Evolutionary conservation across 495 filamentous ascomycete genomes (phyloP).

Genomic region (Penicillium mononematosum): DNA sequence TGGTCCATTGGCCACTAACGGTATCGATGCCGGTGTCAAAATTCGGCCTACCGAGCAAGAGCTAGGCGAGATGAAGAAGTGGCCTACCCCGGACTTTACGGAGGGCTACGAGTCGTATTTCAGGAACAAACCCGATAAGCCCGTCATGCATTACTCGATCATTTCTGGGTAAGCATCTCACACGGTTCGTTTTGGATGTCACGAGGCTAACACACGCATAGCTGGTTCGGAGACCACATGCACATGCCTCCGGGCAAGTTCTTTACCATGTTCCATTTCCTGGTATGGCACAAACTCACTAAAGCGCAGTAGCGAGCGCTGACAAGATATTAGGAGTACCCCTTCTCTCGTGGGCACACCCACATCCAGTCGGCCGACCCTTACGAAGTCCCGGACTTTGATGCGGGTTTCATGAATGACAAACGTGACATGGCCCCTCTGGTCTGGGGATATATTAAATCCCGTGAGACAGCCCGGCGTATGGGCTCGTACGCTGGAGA

Average conservation of each 20-base stretch:
- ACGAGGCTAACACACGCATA: slow-evolving; percentile 12
- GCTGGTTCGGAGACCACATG: slow-evolving; percentile 62
- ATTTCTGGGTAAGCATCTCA: slow-evolving; percentile 52
- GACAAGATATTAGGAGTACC: slow-evolving; percentile 53
- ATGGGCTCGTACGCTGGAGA: slow-evolving; percentile 81
- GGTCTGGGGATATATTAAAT: slow-evolving; percentile 86
- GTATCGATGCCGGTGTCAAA: slow-evolving; percentile 82
- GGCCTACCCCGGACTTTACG: slow-evolving; percentile 65
- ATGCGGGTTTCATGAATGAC: slow-evolving; percentile 84
- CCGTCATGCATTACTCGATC: slow-evolving; percentile 78
- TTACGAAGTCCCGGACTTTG: slow-evolving; percentile 75
- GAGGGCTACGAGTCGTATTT: slow-evolving; percentile 77
- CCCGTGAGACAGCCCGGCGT: slow-evolving; percentile 73
- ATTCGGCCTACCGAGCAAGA: slow-evolving; percentile 70
- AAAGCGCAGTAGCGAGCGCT: neutral
- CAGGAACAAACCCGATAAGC: slow-evolving; percentile 82
- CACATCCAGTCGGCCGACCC: slow-evolving; percentile 70
- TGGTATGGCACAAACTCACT: slow-evolving; percentile 37
- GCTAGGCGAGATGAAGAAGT: slow-evolving; percentile 62
- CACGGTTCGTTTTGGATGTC: slow-evolving; percentile 4
- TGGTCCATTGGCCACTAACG: slow-evolving; percentile 77
- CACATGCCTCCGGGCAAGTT: slow-evolving; percentile 75
- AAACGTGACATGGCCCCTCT: slow-evolving; percentile 79
- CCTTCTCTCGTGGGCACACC: slow-evolving; percentile 72
- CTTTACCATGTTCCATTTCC: slow-evolving; percentile 86